phyloP scores from a whole-genome alignment of 2,329 filamentous ascomycete genomes.

The Ustulina deusta region DNA sequence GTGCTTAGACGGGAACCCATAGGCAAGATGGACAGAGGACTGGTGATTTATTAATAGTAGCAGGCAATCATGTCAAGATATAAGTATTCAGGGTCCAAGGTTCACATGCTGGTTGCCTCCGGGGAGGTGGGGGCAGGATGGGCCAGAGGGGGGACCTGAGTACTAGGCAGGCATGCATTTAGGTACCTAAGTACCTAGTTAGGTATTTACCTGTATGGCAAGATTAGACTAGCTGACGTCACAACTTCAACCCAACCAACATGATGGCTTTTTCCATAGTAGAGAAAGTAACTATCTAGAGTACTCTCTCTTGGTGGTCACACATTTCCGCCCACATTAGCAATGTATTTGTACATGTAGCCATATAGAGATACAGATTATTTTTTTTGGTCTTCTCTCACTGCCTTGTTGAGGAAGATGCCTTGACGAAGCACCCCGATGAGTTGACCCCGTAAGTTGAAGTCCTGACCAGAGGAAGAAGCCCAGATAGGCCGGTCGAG shows the following conservation, averaged over 20 bases:
- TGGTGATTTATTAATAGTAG: background rate
- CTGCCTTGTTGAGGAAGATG: too few relatives aligned
- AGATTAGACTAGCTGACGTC: constrained; percentile 18
- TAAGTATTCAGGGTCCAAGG: constrained; percentile 20
- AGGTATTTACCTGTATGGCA: background rate
- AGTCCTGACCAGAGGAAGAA: too few relatives aligned
- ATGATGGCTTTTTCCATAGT: too few relatives aligned
- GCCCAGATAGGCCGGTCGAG: too few relatives aligned
- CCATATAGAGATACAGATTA: too few relatives aligned
- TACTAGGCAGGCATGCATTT: background rate
- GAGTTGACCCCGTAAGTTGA: too few relatives aligned
- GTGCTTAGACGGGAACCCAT: background rate
- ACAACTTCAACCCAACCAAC: constrained; percentile 13
- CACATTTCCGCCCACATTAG: too few relatives aligned
- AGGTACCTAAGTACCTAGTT: background rate
- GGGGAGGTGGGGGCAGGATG: constrained; percentile 8
- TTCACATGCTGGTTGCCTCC: constrained; percentile 9
- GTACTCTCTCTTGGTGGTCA: too few relatives aligned
- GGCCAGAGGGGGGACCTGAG: background rate
- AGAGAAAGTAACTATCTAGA: too few relatives aligned
- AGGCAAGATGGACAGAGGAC: background rate
- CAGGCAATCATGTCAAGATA: background rate
- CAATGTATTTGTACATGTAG: background rate
- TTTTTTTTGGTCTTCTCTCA: too few relatives aligned
- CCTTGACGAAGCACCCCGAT: too few relatives aligned